A percentile compares a stretch with the other conserved stretches of the same genome.
Evolutionary conservation across 2,329 filamentous ascomycete genomes (phyloP).

Genomic region (Zymoseptoria tritici): DNA sequence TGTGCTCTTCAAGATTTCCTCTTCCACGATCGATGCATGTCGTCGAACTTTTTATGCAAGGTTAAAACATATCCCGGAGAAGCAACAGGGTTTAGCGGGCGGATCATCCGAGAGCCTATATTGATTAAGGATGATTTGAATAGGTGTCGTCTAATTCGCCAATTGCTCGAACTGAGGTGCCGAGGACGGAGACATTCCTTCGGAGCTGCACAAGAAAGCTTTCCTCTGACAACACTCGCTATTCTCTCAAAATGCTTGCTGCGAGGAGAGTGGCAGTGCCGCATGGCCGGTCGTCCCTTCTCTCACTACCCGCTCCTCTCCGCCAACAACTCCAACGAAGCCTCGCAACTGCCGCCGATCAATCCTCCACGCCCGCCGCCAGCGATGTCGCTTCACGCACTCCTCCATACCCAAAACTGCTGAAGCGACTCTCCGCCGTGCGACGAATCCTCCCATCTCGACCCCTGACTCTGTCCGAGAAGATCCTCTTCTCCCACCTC

Average conservation of each 20-base stretch:
- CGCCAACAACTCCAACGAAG: constrained; percentile 21
- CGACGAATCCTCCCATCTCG: constrained; percentile 57
- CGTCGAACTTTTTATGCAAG: constrained; percentile 5
- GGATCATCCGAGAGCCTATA: background rate
- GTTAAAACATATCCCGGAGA: background rate
- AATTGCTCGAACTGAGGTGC: background rate
- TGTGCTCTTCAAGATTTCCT: too few relatives aligned
- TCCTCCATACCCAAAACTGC: constrained; percentile 75
- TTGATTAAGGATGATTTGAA: background rate
- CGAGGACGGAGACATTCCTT: background rate
- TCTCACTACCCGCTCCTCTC: constrained; percentile 15
- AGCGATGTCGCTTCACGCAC: constrained; percentile 47
- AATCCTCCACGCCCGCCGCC: constrained; percentile 15
- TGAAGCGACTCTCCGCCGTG: constrained; percentile 69
- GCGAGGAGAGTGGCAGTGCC: constrained; percentile 18
- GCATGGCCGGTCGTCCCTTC: constrained; percentile 5
- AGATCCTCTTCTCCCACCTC: constrained; percentile 95
- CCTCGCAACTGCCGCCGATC: constrained; percentile 26
- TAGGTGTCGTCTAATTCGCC: background rate
- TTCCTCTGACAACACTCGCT: background rate
- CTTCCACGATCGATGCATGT: background rate
- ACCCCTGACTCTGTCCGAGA: constrained; percentile 82
- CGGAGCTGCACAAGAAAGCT: background rate
- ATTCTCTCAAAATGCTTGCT: constrained; percentile 16
- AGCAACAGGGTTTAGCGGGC: background rate